Conservation (phyloP, 169 alveolate genomes). For the Plasmodium ovale region DNA sequence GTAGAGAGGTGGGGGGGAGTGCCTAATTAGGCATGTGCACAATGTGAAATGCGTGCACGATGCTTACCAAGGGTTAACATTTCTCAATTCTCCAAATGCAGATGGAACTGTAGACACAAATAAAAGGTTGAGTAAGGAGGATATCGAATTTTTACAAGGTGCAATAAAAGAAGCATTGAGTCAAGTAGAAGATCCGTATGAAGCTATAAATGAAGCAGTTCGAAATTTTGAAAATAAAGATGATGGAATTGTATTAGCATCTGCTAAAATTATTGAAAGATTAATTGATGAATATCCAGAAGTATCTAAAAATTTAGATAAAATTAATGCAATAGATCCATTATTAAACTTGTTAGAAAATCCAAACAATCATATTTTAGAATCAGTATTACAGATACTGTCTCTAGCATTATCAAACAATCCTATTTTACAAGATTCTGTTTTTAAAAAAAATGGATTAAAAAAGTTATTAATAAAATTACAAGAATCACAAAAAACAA, state of each 20-base stretch:
- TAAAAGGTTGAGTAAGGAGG: constrained; percentile 65
- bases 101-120: constrained; percentile 74
- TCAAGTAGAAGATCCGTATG: constrained; percentile 76
- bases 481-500: constrained; percentile 52
- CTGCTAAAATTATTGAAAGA: constrained; percentile 74
- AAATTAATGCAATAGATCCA: constrained; percentile 72
- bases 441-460: constrained; percentile 65
- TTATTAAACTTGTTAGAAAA: constrained; percentile 52
- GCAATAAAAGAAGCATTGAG: constrained; percentile 74
- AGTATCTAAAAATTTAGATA: constrained; percentile 58
- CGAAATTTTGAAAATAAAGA: constrained; percentile 53
- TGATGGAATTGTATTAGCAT: constrained; percentile 69
- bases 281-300: constrained; percentile 73
- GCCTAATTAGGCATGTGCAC: too few relatives aligned
- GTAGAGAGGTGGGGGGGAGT: too few relatives aligned
- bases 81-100: not conserved
- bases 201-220: constrained; percentile 75
- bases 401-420: constrained; percentile 71
- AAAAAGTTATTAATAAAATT: constrained; percentile 54
- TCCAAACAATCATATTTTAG: constrained; percentile 47
- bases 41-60: too few relatives aligned
- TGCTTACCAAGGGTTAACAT: too few relatives aligned
- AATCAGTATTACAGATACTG: constrained; percentile 66
- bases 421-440: constrained; percentile 65
- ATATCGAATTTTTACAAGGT: constrained; percentile 74